Base-by-base conservation (phyloP, 164 flowering plant species). In the Euptelea pleiosperma region DNA sequence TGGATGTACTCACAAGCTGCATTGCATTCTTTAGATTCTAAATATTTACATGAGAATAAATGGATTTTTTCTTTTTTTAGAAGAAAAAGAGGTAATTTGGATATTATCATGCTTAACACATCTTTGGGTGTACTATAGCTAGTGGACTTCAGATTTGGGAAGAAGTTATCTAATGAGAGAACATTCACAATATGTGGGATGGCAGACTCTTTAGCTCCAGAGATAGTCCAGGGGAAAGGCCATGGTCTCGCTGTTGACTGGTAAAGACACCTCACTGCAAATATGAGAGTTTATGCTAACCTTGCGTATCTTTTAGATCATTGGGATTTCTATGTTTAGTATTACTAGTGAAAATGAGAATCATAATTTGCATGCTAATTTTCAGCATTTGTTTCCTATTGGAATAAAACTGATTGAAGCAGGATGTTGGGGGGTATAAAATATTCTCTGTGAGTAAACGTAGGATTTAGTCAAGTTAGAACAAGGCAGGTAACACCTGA, bases 181-280 rank as follows among this genome's bases (percentile, higher is more conserved):
- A 83, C 98, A 47, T 93, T 72, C 66, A 89, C 97, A 18, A 79
- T 84, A 45, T 87, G 96, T 61, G 98, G 96, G 34, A 86, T 82
- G 84, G 79, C 90, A 41, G 98, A 93, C 68, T 86, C 75, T 56
- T 81, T 87, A 69, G 90, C 98, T 63, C 98, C 98, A 58, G 98
- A 92, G 72, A 82, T 92, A 41, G 81, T 92, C 60, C 88, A 87
- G 63, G 98, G 96, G 47, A 87, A 77, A 64, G 98, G 96, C 46
- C 98, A 92, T 64, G 79, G 96, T 60, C 62, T 85, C 19, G 60
- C 91, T 52, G 91, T 83, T 70, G 98, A 92, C 80, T 92, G 98
- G 98, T 92, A 87, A 74, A 46, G 24, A 47, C 53, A 19, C 31
- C 7, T 66, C 8, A 6, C 28, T n/a, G 3, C 43, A 29, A 15